These are phyloP conservation scores for Aspergillus ochraceus DNA, from an alignment of 2,329 filamentous ascomycete species.

Conservation along the genomic window DNA sequence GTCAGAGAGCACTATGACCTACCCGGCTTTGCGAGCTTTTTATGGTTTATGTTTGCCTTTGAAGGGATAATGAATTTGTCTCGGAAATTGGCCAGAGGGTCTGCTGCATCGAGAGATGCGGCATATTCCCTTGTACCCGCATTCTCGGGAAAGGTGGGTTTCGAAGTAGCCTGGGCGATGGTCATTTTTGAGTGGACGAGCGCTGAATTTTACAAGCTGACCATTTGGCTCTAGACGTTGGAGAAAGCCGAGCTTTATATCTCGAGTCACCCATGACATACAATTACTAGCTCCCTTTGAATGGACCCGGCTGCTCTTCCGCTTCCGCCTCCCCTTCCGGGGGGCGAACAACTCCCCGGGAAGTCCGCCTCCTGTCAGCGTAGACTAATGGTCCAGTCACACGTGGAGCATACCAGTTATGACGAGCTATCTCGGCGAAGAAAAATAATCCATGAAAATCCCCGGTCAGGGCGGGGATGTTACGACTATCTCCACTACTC, in stretches of 20 bases:
- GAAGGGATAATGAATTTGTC: constrained; percentile 76
- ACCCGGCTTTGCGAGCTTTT: constrained; percentile 51
- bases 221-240: not conserved
- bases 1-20: constrained; percentile 2
- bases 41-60: constrained; percentile 68
- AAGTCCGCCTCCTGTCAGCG: not conserved
- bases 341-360: not conserved
- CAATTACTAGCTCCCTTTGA: not conserved
- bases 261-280: not conserved
- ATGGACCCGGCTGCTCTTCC: constrained; percentile 23
- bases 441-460: not conserved
- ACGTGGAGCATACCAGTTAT: not conserved
- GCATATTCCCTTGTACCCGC: constrained; percentile 40
- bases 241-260: not conserved
- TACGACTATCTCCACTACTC: not conserved
- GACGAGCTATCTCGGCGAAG: not conserved
- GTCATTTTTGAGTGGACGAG: not conserved
- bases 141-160: constrained; percentile 31
- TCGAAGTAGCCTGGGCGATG: constrained; percentile 14
- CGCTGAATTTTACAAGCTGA: not conserved
- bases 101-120: constrained; percentile 57
- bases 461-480: not conserved
- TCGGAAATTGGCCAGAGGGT: constrained; percentile 61
- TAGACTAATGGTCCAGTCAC: not conserved
- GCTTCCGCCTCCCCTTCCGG: constrained; percentile 21